Evolutionary conservation across 768 basidiomycete genomes (phyloP).

Genomic region (Rhodotorula sphaerocarpa): DNA sequence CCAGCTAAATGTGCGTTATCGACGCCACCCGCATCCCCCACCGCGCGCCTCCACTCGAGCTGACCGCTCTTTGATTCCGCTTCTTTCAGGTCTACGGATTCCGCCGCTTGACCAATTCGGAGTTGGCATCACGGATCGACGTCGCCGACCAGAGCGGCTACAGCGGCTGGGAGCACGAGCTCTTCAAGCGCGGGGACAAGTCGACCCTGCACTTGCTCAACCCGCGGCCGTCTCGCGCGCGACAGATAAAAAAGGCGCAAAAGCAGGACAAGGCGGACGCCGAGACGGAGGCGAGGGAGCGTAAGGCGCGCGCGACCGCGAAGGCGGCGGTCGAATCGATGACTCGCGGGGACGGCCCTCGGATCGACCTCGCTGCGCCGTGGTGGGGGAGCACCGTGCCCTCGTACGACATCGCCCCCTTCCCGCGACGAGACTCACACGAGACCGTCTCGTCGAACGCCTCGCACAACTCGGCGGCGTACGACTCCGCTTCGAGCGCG

Average conservation of each 20-base stretch:
- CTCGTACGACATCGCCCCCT: too few species aligned
- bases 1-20: slow-evolving; percentile 3
- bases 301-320: slow-evolving; percentile 5
- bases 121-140: slow-evolving; percentile 8
- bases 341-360: too few species aligned
- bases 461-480: slow-evolving; percentile 46
- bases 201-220: neutral
- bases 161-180: slow-evolving; percentile 10
- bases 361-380: too few species aligned
- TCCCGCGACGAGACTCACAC: too few species aligned
- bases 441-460: slow-evolving; percentile 36
- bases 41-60: neutral
- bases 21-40: neutral
- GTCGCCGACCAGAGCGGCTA: neutral
- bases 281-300: neutral
- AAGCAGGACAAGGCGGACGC: slow-evolving; percentile 1
- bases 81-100: slow-evolving; percentile 20
- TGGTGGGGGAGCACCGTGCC: too few species aligned
- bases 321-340: neutral
- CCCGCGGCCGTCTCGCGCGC: slow-evolving; percentile 19
- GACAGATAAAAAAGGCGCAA: slow-evolving; percentile 7
- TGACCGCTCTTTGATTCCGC: neutral
- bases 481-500: slow-evolving; percentile 44
- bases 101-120: slow-evolving; percentile 5
- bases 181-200: slow-evolving; percentile 3